Evolutionary conservation across 768 basidiomycete genomes (phyloP).

Genomic region (Cystobasidium tubakii): DNA sequence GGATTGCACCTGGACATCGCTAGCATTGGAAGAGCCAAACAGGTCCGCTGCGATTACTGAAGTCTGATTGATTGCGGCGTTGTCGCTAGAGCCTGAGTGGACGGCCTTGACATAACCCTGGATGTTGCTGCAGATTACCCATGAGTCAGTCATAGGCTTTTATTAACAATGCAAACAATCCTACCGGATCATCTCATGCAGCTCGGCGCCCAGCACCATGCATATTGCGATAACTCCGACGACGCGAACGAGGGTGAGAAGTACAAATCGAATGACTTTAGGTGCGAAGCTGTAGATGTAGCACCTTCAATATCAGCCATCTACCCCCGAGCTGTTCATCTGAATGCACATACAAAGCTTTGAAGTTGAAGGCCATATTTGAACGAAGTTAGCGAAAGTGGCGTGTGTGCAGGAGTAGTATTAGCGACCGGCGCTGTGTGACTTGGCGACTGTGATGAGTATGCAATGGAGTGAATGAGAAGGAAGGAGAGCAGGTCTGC

Average conservation of each 20-base stretch:
- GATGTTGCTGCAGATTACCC: slow-evolving; percentile 21
- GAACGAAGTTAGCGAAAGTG: not conserved
- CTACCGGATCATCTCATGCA: slow-evolving; percentile 24
- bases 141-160: not conserved
- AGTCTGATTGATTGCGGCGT: not conserved
- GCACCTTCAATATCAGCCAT: not conserved
- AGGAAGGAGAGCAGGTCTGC: not conserved
- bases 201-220: slow-evolving; percentile 27
- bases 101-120: slow-evolving; percentile 20
- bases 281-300: slow-evolving; percentile 9
- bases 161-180: not conserved
- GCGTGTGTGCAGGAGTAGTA: not conserved
- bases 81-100: not conserved
- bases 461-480: not conserved
- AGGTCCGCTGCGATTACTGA: not conserved
- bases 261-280: slow-evolving; percentile 17
- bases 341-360: slow-evolving; percentile 17
- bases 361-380: slow-evolving; percentile 17
- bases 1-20: not conserved
- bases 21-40: not conserved
- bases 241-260: slow-evolving; percentile 17
- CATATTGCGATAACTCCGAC: slow-evolving; percentile 19
- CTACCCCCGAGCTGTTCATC: not conserved
- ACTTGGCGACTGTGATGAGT: not conserved
- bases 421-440: slow-evolving; percentile 18